Percentiles rank a stretch among this genome's conserved stretches.
Evolutionary conservation across 768 basidiomycete genomes (phyloP).

Genomic region (Lactarius evosmus): DNA sequence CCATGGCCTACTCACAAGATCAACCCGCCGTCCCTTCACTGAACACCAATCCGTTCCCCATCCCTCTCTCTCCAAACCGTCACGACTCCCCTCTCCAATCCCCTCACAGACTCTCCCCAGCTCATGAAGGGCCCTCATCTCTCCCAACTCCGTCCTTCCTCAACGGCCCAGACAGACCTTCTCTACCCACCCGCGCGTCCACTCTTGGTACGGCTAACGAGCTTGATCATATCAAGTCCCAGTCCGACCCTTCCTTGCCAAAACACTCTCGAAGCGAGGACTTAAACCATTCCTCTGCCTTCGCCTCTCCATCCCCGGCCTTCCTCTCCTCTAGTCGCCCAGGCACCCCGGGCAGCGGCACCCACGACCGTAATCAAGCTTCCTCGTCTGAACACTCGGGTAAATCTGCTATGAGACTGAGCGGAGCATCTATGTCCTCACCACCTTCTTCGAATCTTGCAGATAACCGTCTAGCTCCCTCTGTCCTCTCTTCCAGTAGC

Average conservation of each 20-base stretch:
- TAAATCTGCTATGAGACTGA: constrained; percentile 45
- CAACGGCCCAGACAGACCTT: constrained; percentile 45
- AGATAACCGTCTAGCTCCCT: constrained; percentile 39
- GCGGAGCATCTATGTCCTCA: constrained; percentile 49
- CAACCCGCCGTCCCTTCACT: constrained; percentile 15
- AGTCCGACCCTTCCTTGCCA: constrained; percentile 20
- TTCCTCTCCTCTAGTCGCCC: constrained; percentile 57
- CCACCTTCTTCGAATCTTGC: constrained; percentile 50
- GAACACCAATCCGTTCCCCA: constrained; percentile 11
- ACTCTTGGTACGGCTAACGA: constrained; percentile 55
- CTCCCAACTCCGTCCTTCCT: constrained; percentile 15
- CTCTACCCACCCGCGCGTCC: constrained; percentile 60
- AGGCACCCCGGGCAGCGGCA: constrained; percentile 50
- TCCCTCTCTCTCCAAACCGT: constrained; percentile 17
- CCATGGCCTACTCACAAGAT: constrained; percentile 26
- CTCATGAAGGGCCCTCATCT: constrained; percentile 18
- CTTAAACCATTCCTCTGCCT: constrained; percentile 51
- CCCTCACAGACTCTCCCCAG: constrained; percentile 13
- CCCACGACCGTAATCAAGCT: constrained; percentile 45
- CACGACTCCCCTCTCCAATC: constrained; percentile 21
- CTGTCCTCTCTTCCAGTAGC: constrained; percentile 56
- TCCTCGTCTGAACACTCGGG: constrained; percentile 56
- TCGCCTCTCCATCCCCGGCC: constrained; percentile 31
- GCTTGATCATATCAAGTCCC: constrained; percentile 47
- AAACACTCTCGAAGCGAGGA: constrained; percentile 68